phyloP scores from a whole-genome alignment of 768 basidiomycete species.

The Cystobasidium tubakii region DNA sequence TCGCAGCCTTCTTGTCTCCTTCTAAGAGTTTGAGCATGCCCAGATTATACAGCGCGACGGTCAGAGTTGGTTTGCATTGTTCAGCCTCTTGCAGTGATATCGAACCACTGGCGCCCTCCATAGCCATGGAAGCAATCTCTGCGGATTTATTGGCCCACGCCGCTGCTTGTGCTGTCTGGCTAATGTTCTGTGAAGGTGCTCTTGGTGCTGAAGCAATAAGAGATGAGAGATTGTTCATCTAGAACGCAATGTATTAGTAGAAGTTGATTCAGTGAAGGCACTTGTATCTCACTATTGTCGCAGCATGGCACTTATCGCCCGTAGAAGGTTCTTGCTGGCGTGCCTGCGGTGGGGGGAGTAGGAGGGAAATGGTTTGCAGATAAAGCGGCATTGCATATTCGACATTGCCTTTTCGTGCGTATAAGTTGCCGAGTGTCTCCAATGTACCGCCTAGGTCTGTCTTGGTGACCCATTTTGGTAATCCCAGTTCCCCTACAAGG shows the following conservation, averaged over 20 bases:
- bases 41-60: slow-evolving; percentile 40
- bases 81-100: slow-evolving; percentile 23
- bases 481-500: slow-evolving; percentile 33
- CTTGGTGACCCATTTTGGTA: slow-evolving; percentile 40
- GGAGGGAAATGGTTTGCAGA: slow-evolving; percentile 40
- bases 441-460: slow-evolving; percentile 40
- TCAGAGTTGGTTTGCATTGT: slow-evolving; percentile 36
- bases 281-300: slow-evolving; percentile 17
- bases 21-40: slow-evolving; percentile 39
- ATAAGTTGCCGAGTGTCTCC: slow-evolving; percentile 41
- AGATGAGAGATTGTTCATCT: slow-evolving; percentile 44
- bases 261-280: background rate
- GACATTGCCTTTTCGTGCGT: slow-evolving; percentile 39
- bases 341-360: slow-evolving; percentile 33
- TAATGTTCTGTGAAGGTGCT: slow-evolving; percentile 31
- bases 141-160: slow-evolving; percentile 41
- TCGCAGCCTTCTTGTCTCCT: slow-evolving; percentile 24
- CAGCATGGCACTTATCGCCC: slow-evolving; percentile 38
- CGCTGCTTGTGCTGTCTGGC: slow-evolving; percentile 24
- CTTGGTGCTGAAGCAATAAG: slow-evolving; percentile 37
- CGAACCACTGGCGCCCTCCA: background rate
- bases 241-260: background rate
- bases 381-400: slow-evolving; percentile 43
- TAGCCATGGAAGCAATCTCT: slow-evolving; percentile 35
- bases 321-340: slow-evolving; percentile 8